Evolutionary conservation across 805 yeast genomes (phyloP).

Genomic region (Candida michaelii): DNA sequence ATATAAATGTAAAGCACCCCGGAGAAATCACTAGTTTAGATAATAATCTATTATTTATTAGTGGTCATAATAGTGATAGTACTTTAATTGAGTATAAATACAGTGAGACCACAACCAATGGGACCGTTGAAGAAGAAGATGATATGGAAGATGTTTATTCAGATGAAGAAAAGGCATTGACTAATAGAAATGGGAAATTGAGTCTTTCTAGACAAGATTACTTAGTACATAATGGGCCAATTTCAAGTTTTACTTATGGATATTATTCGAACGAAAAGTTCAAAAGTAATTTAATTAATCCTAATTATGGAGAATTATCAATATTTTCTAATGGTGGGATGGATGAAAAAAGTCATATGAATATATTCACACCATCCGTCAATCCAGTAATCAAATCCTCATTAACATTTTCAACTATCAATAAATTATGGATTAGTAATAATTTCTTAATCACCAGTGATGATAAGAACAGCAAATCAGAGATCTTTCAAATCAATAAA

Average conservation of each 20-base stretch:
- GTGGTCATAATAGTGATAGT: conserved; percentile 61
- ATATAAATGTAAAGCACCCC: conserved; percentile 38
- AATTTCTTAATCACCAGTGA: conserved; percentile 75
- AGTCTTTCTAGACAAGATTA: conserved; percentile 50
- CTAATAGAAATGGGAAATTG: conserved; percentile 18
- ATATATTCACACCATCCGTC: conserved; percentile 64
- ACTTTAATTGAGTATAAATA: conserved; percentile 46
- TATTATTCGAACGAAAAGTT: conserved; percentile 52
- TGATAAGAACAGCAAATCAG: conserved; percentile 59
- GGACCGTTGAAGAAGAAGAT: conserved; percentile 29
- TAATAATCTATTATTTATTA: conserved; percentile 52
- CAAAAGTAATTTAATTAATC: conserved; percentile 64
- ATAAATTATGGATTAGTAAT: conserved; percentile 71
- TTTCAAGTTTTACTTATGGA: conserved; percentile 67
- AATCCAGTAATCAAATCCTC: conserved; percentile 69
- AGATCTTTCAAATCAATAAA: conserved; percentile 62
- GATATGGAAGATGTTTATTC: conserved; percentile 34
- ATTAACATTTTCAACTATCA: conserved; percentile 67
- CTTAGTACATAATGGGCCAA: conserved; percentile 69
- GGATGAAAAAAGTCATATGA: conserved; percentile 52
- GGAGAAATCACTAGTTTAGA: conserved; percentile 42
- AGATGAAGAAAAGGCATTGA: conserved; percentile 13
- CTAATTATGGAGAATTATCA: conserved; percentile 64
- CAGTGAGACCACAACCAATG: conserved; percentile 14
- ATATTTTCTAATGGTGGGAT: conserved; percentile 72